Conservation (phyloP, 805 yeast genomes). For the Osmozyma mogii region DNA sequence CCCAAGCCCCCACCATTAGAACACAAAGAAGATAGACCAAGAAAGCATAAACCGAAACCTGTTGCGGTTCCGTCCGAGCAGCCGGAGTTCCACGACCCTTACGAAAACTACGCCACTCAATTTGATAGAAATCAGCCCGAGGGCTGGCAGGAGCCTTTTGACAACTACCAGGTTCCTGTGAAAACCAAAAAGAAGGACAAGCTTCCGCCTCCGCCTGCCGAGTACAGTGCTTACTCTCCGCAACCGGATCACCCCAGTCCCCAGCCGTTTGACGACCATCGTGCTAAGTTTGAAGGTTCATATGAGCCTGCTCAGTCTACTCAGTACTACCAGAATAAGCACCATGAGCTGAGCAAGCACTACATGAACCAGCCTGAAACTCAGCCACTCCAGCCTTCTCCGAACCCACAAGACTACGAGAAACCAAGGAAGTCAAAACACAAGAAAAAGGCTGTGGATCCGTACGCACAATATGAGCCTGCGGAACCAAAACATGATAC, state of each 20-base stretch:
- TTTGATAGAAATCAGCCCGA: conserved; percentile 10
- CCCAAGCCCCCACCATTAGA: conserved; percentile 12
- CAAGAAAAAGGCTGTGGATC: too few species aligned
- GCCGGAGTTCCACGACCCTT: conserved; percentile 18
- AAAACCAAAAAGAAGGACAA: not conserved
- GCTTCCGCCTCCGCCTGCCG: not conserved
- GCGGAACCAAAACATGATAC: too few species aligned
- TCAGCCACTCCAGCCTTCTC: too few species aligned
- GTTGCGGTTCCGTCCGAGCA: not conserved
- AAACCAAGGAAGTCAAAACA: too few species aligned
- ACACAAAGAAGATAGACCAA: conserved; percentile 1
- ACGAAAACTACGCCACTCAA: conserved; percentile 15
- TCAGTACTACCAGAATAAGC: not conserved
- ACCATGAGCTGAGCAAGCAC: conserved; percentile 1
- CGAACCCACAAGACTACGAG: too few species aligned
- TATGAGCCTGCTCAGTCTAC: not conserved
- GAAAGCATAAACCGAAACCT: not conserved
- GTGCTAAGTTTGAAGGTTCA: not conserved
- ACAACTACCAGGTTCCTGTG: conserved; percentile 18
- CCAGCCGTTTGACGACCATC: not conserved
- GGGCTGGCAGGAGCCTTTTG: conserved; percentile 26
- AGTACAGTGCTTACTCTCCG: not conserved
- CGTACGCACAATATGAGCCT: too few species aligned
- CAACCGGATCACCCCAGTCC: not conserved
- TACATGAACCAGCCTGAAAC: conserved; percentile 1